Evolutionary conservation across 2,329 filamentous ascomycete genomes (phyloP).

Genomic region (Colletotrichum karsti): DNA sequence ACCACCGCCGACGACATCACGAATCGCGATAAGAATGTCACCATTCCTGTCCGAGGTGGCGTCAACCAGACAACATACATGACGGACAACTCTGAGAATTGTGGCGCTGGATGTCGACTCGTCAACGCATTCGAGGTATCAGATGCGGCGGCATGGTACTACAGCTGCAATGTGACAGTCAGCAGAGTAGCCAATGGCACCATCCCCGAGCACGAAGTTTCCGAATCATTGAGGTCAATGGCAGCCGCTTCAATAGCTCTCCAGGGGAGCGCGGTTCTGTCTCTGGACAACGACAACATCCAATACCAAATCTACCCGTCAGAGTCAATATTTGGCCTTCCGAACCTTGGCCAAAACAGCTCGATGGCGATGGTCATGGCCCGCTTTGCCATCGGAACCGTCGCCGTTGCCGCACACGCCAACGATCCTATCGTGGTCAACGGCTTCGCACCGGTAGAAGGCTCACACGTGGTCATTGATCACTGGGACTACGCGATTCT

Average conservation of each 20-base stretch:
- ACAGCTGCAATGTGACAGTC: background rate
- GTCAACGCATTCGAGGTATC: background rate
- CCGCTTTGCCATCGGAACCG: background rate
- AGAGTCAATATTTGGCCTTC: background rate
- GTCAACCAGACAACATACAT: background rate
- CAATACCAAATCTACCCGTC: background rate
- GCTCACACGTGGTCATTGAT: background rate
- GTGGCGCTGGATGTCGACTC: background rate
- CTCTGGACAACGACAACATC: background rate
- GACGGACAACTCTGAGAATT: background rate
- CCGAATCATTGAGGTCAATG: background rate
- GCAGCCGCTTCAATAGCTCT: background rate
- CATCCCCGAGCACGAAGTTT: background rate
- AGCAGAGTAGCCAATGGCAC: background rate
- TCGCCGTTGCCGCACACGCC: background rate
- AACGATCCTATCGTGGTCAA: background rate
- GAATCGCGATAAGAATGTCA: conserved; percentile 36
- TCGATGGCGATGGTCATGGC: background rate
- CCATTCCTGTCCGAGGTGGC: background rate
- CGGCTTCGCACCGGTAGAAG: background rate
- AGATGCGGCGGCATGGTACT: background rate
- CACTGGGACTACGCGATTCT: background rate
- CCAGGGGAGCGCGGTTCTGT: background rate
- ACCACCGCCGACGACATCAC: background rate
- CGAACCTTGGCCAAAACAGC: background rate